Base-by-base conservation (phyloP, 176 grass and related monocot species). In the Miscanthus lutarioriparius region DNA sequence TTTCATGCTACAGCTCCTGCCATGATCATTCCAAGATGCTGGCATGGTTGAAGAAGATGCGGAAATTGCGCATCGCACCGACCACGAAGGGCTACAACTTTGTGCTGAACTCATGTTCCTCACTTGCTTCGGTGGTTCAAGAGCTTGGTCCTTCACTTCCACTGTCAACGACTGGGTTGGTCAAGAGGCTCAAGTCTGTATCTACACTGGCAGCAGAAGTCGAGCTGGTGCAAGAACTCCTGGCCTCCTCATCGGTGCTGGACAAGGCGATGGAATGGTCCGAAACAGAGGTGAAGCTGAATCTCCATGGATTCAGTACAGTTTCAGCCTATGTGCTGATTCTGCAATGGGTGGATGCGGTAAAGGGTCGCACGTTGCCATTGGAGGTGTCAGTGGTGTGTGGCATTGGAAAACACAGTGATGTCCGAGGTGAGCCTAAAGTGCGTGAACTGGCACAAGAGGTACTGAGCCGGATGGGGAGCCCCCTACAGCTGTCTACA, bases 351-450 rank as follows among this genome's bases (percentile, higher is more conserved):
- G 87, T 94, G 82, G 86, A 88, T 35, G 61, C 80, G 7, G 20
- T 95, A 16, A 93, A 80, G 73, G 72, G 11, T 26, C 45, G 76
- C 0, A 12, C 41, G 0, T 32, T 96, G 6, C 89, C 87, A 45
- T 66, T 88, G 63, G 93, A 98, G 68, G 89, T 94, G 35, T 93
- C 81, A 9, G 83, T 98, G 16, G 89, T 98, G 49, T 93, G 87
- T 5, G 93, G 91, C 17, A 79, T 90, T 8, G 91, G 96, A 9
- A 98, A 96, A 75, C 93, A 98, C 71, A 98, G 93, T 28, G 74
- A 90, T 64, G 77, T 82, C 54, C 39, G 85, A 22, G 96, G 93
- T 10, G 88, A 92, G 86, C 89, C 96, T 0, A 92, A 85, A 33
- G 83, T 98, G 73, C 91, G 86, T 33, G 89, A 86, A 76, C 43